These are phyloP conservation scores for Hypoxylon sp. DNA, from an alignment of 2,329 filamentous ascomycete genomes.

Conservation along the genomic window DNA sequence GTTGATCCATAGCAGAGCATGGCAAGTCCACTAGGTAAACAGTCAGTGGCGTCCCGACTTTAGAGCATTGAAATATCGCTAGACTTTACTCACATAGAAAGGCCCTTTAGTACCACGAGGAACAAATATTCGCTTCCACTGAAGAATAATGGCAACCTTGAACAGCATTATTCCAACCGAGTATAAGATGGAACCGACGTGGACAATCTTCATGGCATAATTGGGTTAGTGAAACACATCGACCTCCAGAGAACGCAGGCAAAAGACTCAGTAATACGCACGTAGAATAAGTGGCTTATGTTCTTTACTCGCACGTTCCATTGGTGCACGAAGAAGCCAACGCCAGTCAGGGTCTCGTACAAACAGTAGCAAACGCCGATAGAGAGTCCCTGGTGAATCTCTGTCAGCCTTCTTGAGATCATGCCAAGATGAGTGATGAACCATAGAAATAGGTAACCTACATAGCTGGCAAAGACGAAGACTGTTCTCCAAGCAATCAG, in stretches of 20 bases:
- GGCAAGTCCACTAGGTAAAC: background rate
- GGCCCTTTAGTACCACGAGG: conserved; percentile 6
- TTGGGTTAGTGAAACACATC: background rate
- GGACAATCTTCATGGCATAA: background rate
- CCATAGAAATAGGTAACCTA: background rate
- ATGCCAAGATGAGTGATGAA: background rate
- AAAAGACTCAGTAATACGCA: background rate
- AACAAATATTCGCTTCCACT: conserved; percentile 29
- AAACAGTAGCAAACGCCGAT: background rate
- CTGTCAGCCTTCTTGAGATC: background rate
- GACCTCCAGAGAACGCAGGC: background rate
- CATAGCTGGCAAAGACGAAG: conserved; percentile 16
- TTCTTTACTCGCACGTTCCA: conserved; percentile 26
- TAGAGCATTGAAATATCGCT: background rate
- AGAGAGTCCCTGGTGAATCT: background rate
- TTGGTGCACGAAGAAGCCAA: conserved; percentile 22
- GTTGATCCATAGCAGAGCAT: background rate
- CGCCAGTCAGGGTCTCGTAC: background rate
- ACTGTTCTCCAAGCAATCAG: background rate
- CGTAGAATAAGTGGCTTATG: conserved; percentile 14
- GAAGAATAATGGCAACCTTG: conserved; percentile 24
- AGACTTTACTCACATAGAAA: conserved; percentile 9
- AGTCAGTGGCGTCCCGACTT: background rate
- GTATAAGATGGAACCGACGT: conserved; percentile 12
- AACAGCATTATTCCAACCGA: conserved; percentile 14